Evolutionary conservation across 164 flowering plant genomes (phyloP).

Genomic region (Amborella trichopoda): DNA sequence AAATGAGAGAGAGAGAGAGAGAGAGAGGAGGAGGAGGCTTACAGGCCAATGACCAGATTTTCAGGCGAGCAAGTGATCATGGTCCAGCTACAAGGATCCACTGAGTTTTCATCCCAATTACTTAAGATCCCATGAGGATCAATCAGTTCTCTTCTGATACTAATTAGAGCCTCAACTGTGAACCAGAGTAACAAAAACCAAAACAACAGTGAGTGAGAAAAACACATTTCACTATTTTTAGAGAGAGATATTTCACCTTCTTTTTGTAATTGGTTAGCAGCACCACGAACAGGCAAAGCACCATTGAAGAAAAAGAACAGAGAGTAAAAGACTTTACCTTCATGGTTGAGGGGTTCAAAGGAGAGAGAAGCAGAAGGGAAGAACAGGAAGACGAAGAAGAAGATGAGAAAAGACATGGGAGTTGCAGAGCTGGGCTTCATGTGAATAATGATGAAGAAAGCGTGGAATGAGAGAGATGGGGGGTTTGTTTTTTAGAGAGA

Average conservation of each 20-base stretch:
- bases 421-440: slow-evolving; percentile 1
- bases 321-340: slow-evolving; percentile 34
- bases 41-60: slow-evolving; percentile 75
- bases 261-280: no score
- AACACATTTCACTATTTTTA: not conserved
- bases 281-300: not conserved
- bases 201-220: slow-evolving; percentile 2
- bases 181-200: not conserved
- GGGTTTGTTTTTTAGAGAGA: not conserved
- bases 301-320: not conserved
- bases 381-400: slow-evolving; percentile 9
- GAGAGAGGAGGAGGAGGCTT: slow-evolving; percentile 8
- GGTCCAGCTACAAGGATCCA: slow-evolving; percentile 96
- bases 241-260: no score
- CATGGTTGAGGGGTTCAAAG: slow-evolving; percentile 64
- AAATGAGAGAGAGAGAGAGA: not conserved
- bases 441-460: not conserved
- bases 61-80: slow-evolving; percentile 88
- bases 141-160: slow-evolving; percentile 31
- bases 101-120: slow-evolving; percentile 95
- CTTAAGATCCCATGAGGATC: slow-evolving; percentile 76
- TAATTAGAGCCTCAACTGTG: slow-evolving; percentile 67
- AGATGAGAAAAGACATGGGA: slow-evolving; percentile 19
- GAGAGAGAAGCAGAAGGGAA: slow-evolving; percentile 24
- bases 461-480: not conserved